Evolutionary conservation across 208 protist genomes (phyloP), one percentile per base, ranked within the genome.

Genomic region (Wallacemonas sp.): DNA sequence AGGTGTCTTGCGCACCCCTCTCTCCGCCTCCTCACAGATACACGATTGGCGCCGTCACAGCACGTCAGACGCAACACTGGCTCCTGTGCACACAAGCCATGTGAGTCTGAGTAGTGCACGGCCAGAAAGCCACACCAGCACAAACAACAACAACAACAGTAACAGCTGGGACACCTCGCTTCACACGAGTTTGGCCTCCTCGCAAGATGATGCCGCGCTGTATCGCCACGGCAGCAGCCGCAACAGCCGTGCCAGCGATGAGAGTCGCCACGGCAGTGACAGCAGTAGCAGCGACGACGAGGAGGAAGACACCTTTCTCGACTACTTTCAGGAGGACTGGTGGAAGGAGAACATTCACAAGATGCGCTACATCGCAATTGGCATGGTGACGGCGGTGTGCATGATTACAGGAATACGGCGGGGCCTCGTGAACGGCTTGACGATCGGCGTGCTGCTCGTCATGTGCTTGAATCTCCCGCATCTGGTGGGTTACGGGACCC

Each of bases 381-480:
- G 65, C 48, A 74, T 88, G 67, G 77, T 83, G 29, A 36, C 78
- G 8, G 21, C 75, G 1, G 81, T 83, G 52, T 64, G 57, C 16
- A 5, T 78, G 29, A 26, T 70, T 34, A 71, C 78, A 12, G 41
- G 65, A 0, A 63, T 80, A 0, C 66, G 48, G 33, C 52, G 71
- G 14, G 87, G 90, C 43, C 76, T 80, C 17, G 63, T 91, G 3
- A 75, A 81, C 46, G 85, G 82, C 46, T 48, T 86, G 2, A 85
- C 78, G 4, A 69, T 75, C 5, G 71, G 62, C 16, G 68, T 93
- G 23, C 61, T 90, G 57, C 75, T 87, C 56, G 17, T 93, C 14
- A 80, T 83, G 56, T 91, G 80, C 65, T 67, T 93, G 21, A 89
- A 88, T 58, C 55, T 85, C 36, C 85, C 90, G 8, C 87, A 93